These are phyloP conservation scores for Fusarium buxicola DNA, from an alignment of 2,329 filamentous ascomycete species.

Conservation along the genomic window DNA sequence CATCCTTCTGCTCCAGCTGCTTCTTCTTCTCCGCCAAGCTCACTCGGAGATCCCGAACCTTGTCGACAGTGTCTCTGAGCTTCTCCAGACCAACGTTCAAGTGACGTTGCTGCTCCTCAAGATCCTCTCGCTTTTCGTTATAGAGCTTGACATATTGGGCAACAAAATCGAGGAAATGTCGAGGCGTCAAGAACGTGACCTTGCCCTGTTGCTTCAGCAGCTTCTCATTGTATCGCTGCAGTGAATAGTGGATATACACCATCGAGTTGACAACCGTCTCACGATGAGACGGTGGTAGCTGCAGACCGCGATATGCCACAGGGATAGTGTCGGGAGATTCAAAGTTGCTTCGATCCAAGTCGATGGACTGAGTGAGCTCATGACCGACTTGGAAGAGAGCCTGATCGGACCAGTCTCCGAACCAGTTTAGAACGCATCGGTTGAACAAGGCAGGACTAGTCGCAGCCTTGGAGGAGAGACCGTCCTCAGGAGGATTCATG, in stretches of 20 bases:
- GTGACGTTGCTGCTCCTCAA: conserved; percentile 98
- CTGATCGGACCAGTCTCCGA: conserved; percentile 99
- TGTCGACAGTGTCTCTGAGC: conserved; percentile 94
- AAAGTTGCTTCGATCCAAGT: conserved; percentile 90
- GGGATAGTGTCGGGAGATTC: conserved; percentile 90
- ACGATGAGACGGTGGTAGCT: conserved; percentile 86
- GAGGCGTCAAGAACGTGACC: conserved; percentile 91
- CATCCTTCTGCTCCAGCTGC: conserved; percentile 92
- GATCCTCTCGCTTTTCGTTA: conserved; percentile 97
- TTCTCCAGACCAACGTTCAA: conserved; percentile 99
- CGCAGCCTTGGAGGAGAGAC: conserved; percentile 93
- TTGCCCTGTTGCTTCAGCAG: conserved; percentile 92
- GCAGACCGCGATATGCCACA: conserved; percentile 88
- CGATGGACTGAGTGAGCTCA: conserved; percentile 95
- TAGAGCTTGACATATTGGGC: conserved; percentile 97
- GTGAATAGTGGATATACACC: conserved; percentile 98
- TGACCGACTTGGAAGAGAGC: conserved; percentile 97
- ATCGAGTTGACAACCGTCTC: conserved; percentile 96
- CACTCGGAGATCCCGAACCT: conserved; percentile 90
- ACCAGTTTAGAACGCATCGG: conserved; percentile 99
- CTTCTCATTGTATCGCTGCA: conserved; percentile 89
- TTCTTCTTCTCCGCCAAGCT: conserved; percentile 95
- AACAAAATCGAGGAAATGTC: conserved; percentile 98
- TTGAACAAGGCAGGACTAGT: conserved; percentile 99
- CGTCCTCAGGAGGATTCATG: conserved; percentile 98